Conservation (phyloP, 208 protist genomes). For the Acanthamoeba healyi region DNA sequence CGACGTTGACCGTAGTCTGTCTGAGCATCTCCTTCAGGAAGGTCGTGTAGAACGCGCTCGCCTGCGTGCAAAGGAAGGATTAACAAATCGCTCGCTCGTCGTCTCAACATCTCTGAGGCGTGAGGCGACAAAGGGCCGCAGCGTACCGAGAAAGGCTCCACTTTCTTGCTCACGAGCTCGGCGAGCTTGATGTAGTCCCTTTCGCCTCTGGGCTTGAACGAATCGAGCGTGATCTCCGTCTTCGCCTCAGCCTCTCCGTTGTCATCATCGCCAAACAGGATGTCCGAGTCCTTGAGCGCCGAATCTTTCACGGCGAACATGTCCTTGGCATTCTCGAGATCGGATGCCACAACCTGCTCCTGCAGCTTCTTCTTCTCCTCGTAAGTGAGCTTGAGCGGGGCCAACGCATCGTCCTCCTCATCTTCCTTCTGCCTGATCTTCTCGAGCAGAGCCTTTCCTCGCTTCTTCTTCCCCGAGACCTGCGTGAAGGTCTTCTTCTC, state of each 20-base stretch:
- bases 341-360: slow-evolving; percentile 14
- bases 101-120: not conserved
- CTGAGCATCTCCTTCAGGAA: slow-evolving; percentile 58
- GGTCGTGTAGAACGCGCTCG: slow-evolving; percentile 25
- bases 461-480: slow-evolving; percentile 24
- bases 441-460: slow-evolving; percentile 4
- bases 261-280: slow-evolving; percentile 49
- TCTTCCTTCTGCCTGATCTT: slow-evolving; percentile 25
- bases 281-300: slow-evolving; percentile 45
- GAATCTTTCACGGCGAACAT: slow-evolving; percentile 33
- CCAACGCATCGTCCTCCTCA: not conserved
- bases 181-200: slow-evolving; percentile 19
- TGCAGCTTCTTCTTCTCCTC: slow-evolving; percentile 34
- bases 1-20: not conserved
- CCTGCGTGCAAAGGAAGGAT: not conserved
- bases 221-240: slow-evolving; percentile 38
- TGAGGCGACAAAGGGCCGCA: not conserved
- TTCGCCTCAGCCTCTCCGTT: not conserved
- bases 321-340: slow-evolving; percentile 61
- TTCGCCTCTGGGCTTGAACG: slow-evolving; percentile 40
- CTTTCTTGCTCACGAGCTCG: slow-evolving; percentile 38
- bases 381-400: not conserved
- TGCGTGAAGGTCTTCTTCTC: slow-evolving; percentile 70
- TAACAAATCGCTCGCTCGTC: not conserved
- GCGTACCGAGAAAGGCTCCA: slow-evolving; percentile 16